Base-by-base conservation (phyloP, 1,284 basidiomycete species). In the Ganoderma resinaceum region DNA sequence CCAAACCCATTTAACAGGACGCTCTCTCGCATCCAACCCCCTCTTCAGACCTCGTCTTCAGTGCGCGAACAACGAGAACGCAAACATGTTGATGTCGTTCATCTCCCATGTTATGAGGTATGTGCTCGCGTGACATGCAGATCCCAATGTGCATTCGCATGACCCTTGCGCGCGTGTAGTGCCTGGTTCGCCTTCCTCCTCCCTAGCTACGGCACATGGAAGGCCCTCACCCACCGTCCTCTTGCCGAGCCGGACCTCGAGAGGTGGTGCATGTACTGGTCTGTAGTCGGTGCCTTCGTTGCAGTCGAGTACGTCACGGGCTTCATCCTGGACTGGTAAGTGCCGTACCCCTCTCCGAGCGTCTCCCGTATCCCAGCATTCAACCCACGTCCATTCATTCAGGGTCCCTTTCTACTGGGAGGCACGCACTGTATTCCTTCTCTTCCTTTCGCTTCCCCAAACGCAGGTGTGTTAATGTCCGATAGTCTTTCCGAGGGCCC, bases 391-490 rank as follows among this genome's bases (percentile, higher is more conserved):
- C 37, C 59, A 29, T 37, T 20, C 70, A 62, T 65, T 43, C 70
- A 94, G 93, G 91, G 78, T 95, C 59, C 93, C 94, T 3, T 92
- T 95, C 78, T 95, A 95, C 78, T 92, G 89, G 84, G 87, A 94
- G 74, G 67, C 87, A 72, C 91, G 94, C 75, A 91, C 90, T 9
- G 38, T 88, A 14, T 87, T 94, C 77, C 81, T 95, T 35, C 83
- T 95, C 33, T 95, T 91, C 81, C 80, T 95, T 53, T 84, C 92
- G 2, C 84, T 94, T 5, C 91, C 92, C 16, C 90, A 93, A 80
- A 90, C 87, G 3, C 87, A 92, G 85, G 92, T 91, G 67, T 70
- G 83, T 80, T 11, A 52, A 40, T 61, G 31, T 61, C 38, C 31
- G 29, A n/a, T 20, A 33, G n/a, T 37, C 40, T 62, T 65, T 38